Base-by-base conservation (phyloP, 1,139 yeast genomes). In the Wickerhamomyces sp. region DNA sequence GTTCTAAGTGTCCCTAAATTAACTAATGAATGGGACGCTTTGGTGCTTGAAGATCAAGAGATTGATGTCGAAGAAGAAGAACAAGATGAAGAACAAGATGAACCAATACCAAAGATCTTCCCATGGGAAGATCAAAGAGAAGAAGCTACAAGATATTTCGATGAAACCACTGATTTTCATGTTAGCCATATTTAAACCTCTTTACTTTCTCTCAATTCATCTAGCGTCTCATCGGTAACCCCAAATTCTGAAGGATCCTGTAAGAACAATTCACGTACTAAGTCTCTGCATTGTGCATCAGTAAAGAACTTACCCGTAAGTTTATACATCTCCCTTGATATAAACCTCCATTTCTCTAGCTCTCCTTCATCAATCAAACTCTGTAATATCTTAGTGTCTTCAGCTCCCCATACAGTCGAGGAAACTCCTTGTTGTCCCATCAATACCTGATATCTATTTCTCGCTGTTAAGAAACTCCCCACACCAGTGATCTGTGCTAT, bases 371-470 rank as follows among this genome's bases (percentile, higher is more conserved):
- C 92, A 13, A 83, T 61, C 15, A 80, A 51, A 24, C 59, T 59
- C 47, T 74, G 78, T 33, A 83, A 63, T 17, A 68, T 66, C n/a
- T 60, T 46, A 13, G 76, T 72, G 58, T 82, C 89, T 17, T 75
- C 77, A 1, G 66, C 54, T 18, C 74, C 77, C 85, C 89, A 82
- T 30, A 76, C 72, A 26, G 79, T 74, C 5, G 81, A 71, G 19
- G 85, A 84, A 38, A 85, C 83, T 4, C 94, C 92, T 52, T 84
- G 94, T 57, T 84, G 94, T 3, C 94, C 94, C 44, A 84, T 83
- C 39, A 84, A 70, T 6, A 84, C 94, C 56, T 84, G 94, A 55
- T 84, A 84, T 44, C 94, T 63, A 56, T 84, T 84, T 42, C 94
- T 64, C 0, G 90, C 92, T 0, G 92, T 88, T 34, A 84, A 63